Percentiles rank a stretch among this genome's conserved stretches.
Conservation (phyloP, 2,329 filamentous ascomycete species). For the Cytospora piceicola region DNA sequence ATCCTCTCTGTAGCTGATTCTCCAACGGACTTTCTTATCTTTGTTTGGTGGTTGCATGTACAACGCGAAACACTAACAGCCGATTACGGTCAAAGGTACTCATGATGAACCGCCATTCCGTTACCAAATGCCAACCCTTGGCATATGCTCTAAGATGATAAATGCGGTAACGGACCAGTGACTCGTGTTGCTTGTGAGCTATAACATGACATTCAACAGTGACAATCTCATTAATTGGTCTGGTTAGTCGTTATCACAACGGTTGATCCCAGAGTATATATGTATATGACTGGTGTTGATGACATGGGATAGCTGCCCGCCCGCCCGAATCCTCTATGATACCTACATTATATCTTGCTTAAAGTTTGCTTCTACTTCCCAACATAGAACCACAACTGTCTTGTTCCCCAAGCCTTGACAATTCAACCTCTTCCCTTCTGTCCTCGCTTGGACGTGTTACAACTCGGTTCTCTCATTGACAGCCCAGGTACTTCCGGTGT, state of each 20-base stretch:
- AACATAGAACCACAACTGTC: neutral
- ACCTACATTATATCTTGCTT: no score
- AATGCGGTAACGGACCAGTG: slow-evolving; percentile 19
- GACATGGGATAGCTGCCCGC: neutral
- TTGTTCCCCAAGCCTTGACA: neutral
- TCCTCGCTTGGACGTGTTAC: slow-evolving; percentile 13
- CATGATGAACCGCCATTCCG: neutral
- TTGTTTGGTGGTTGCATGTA: neutral
- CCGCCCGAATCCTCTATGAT: neutral
- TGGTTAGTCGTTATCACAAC: slow-evolving; percentile 17
- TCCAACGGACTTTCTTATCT: neutral
- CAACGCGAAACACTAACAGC: slow-evolving; percentile 16
- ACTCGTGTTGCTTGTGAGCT: slow-evolving; percentile 14
- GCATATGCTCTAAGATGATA: neutral
- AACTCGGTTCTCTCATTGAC: neutral
- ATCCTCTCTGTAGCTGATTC: neutral
- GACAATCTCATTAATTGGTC: slow-evolving; percentile 4
- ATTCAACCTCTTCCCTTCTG: neutral
- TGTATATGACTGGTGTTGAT: neutral
- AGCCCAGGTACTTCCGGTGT: neutral
- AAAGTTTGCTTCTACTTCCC: neutral
- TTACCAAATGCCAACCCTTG: neutral
- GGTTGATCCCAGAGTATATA: slow-evolving; percentile 4
- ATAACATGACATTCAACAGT: slow-evolving; percentile 13
- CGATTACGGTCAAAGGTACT: slow-evolving; percentile 16